Evolutionary conservation across 1,284 basidiomycete genomes (phyloP).

Genomic region (Fomes fomentarius): DNA sequence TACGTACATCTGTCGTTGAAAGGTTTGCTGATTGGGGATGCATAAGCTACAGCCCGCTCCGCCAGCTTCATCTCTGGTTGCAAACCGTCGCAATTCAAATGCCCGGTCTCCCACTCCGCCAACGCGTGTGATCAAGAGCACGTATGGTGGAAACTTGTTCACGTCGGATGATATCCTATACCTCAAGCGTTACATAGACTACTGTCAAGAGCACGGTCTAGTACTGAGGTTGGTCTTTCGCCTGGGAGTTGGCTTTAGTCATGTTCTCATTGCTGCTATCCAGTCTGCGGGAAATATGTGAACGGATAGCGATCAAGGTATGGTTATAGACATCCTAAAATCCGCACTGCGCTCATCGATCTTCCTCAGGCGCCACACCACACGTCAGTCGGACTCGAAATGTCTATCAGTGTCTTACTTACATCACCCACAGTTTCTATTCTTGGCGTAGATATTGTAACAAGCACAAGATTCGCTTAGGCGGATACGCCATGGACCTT

Average conservation of each 20-base stretch:
- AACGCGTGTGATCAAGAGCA: constrained; percentile 79
- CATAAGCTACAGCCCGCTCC: constrained; percentile 56
- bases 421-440: constrained; percentile 62
- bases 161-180: constrained; percentile 79
- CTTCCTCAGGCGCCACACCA: constrained; percentile 80
- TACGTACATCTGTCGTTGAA: not conserved
- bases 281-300: constrained; percentile 81
- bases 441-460: constrained; percentile 88
- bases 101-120: constrained; percentile 83
- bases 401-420: constrained; percentile 2
- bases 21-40: constrained; percentile 10
- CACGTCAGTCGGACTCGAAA: constrained; percentile 52
- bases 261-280: not conserved
- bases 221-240: constrained; percentile 62
- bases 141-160: constrained; percentile 82
- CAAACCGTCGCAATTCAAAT: constrained; percentile 61
- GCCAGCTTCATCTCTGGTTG: constrained; percentile 63
- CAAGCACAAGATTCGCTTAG: constrained; percentile 82
- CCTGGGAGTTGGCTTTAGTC: not conserved
- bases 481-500: constrained; percentile 76
- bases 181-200: constrained; percentile 83
- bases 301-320: constrained; percentile 80
- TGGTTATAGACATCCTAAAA: no score
- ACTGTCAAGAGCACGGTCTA: constrained; percentile 80
- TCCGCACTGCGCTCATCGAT: no score